phyloP scores from a whole-genome alignment of 768 basidiomycete species.

The Kwoniella sp. region DNA sequence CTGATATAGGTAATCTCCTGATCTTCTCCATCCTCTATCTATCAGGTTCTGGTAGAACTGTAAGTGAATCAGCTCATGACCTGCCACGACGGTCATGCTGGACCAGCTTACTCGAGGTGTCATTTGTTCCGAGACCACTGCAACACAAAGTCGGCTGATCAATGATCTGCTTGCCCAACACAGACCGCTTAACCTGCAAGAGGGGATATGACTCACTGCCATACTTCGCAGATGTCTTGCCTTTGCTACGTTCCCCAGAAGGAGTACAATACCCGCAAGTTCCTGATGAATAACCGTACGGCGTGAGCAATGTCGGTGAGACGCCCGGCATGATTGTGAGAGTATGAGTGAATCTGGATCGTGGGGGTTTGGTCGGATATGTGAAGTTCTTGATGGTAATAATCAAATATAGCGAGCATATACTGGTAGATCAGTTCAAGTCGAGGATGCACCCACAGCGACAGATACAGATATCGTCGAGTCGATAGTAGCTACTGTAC shows the following conservation, averaged over 20 bases:
- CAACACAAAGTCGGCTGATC: background rate
- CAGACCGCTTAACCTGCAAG: no score
- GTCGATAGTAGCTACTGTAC: no score
- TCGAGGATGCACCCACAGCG: no score
- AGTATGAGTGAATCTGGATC: background rate
- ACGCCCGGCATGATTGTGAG: background rate
- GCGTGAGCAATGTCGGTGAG: constrained; percentile 25
- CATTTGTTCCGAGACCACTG: constrained; percentile 45
- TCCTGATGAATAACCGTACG: constrained; percentile 36
- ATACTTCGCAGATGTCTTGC: constrained; percentile 41
- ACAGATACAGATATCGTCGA: no score
- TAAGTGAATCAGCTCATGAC: background rate
- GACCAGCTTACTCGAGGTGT: constrained; percentile 14
- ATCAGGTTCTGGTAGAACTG: constrained; percentile 56
- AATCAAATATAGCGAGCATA: no score
- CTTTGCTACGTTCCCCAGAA: constrained; percentile 27
- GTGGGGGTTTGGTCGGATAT: no score
- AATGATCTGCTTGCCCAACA: no score
- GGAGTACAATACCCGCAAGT: constrained; percentile 54
- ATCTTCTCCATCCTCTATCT: constrained; percentile 57
- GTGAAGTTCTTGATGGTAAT: no score
- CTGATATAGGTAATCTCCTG: constrained; percentile 68
- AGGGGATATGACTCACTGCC: constrained; percentile 51
- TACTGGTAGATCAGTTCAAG: no score
- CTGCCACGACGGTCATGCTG: background rate